A percentile compares a stretch with the other conserved stretches of the same genome.
These are phyloP conservation scores for Colletotrichum cordylinicola DNA, from an alignment of 2,329 filamentous ascomycete genomes.

Conservation along the genomic window DNA sequence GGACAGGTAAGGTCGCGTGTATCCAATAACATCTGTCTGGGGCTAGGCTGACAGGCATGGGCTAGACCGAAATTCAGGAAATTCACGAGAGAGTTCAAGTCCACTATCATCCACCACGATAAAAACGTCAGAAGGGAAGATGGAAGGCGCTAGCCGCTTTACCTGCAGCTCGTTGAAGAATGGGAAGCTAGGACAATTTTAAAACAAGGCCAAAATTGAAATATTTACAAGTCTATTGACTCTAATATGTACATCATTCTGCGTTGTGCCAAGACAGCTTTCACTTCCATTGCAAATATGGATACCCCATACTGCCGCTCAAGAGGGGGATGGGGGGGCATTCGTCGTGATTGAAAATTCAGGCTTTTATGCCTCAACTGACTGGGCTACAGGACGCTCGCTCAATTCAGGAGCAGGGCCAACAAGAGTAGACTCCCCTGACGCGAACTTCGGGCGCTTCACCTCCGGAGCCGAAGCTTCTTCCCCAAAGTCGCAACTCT, in stretches of 20 bases:
- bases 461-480: background rate
- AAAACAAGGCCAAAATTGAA: background rate
- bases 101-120: background rate
- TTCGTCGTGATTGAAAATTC: too few relatives aligned
- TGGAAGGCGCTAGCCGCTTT: background rate
- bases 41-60: background rate
- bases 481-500: background rate
- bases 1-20: background rate
- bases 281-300: too few relatives aligned
- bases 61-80: background rate
- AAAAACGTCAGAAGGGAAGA: background rate
- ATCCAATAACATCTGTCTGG: background rate
- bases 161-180: background rate
- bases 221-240: background rate
- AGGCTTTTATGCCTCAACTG: too few relatives aligned
- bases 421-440: background rate
- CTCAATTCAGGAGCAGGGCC: background rate
- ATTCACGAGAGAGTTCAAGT: background rate
- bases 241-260: too few relatives aligned
- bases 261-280: too few relatives aligned
- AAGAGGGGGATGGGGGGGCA: too few relatives aligned
- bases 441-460: background rate
- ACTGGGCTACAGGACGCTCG: background rate
- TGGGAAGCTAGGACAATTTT: background rate
- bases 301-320: too few relatives aligned